These are phyloP conservation scores for Colletotrichum sp. DNA, from an alignment of 2,329 filamentous ascomycete species.

Conservation along the genomic window DNA sequence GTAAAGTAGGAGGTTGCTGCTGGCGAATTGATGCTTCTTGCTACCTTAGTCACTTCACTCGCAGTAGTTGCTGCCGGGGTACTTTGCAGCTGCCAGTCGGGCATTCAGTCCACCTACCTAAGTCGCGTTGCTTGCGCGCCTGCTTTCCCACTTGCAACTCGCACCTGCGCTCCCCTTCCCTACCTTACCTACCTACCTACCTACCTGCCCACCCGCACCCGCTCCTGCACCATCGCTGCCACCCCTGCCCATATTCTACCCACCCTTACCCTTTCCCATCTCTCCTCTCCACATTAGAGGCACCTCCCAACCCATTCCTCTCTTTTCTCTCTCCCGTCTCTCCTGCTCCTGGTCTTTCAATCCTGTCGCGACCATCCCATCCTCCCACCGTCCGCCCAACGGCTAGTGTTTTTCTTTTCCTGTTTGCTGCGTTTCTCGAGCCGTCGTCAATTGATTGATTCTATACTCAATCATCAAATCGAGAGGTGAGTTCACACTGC, in stretches of 20 bases:
- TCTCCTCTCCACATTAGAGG: constrained; percentile 25
- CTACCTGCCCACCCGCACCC: neutral
- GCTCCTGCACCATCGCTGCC: constrained; percentile 8
- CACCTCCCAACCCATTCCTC: constrained; percentile 25
- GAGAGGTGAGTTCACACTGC: neutral
- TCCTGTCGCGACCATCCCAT: constrained; percentile 24
- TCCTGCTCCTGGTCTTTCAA: constrained; percentile 21
- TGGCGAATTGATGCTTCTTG: neutral
- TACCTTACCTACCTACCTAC: neutral
- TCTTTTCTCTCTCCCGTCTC: constrained; percentile 23
- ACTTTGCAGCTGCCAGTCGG: neutral
- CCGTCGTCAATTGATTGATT: neutral
- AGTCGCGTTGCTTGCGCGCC: neutral
- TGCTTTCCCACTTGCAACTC: neutral
- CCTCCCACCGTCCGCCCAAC: constrained; percentile 20
- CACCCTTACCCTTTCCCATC: constrained; percentile 21
- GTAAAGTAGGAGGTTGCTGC: neutral
- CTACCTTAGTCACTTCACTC: neutral
- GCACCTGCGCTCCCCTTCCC: neutral
- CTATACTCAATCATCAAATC: neutral
- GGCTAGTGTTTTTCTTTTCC: constrained; percentile 23
- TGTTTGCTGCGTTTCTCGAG: constrained; percentile 21
- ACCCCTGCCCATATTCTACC: constrained; percentile 18
- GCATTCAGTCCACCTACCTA: neutral
- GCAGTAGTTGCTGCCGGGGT: neutral